These are phyloP conservation scores for Eudorina sp. DNA, from an alignment of 139 green algal species.

Conservation along the genomic window DNA sequence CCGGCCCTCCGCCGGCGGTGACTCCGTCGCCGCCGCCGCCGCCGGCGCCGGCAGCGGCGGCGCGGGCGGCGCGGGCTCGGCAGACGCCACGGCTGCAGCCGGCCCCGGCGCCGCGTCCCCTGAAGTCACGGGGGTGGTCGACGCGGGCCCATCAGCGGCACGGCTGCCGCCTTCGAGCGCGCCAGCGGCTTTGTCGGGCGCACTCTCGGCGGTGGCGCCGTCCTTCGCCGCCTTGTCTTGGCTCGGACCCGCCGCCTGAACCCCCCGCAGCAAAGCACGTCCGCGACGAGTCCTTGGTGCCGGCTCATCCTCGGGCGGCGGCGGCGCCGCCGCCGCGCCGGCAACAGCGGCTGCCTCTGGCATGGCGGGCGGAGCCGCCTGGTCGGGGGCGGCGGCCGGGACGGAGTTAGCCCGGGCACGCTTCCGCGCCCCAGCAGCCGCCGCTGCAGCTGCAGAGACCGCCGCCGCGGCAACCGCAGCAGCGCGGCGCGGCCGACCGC, in stretches of 20 bases:
- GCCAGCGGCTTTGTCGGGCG: too few species aligned
- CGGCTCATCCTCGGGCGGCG: too few species aligned
- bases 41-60: not conserved
- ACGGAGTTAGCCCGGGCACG: not conserved
- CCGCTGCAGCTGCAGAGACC: not conserved
- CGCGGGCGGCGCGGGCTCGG: not conserved
- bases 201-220: too few species aligned
- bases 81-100: not conserved
- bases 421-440: not conserved
- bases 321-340: not conserved
- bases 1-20: not conserved
- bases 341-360: not conserved
- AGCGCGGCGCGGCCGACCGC: not conserved
- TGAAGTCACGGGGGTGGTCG: too few species aligned
- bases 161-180: too few species aligned
- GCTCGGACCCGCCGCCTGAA: too few species aligned
- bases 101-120: not conserved
- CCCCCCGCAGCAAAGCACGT: too few species aligned
- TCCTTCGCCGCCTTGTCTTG: too few species aligned
- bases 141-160: too few species aligned
- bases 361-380: not conserved
- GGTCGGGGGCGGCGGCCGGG: not conserved
- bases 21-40: slow-evolving; percentile 14
- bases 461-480: not conserved
- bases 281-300: too few species aligned